Conservation (phyloP, 179 eudicot species). For the Sideroxylon spinosum region DNA sequence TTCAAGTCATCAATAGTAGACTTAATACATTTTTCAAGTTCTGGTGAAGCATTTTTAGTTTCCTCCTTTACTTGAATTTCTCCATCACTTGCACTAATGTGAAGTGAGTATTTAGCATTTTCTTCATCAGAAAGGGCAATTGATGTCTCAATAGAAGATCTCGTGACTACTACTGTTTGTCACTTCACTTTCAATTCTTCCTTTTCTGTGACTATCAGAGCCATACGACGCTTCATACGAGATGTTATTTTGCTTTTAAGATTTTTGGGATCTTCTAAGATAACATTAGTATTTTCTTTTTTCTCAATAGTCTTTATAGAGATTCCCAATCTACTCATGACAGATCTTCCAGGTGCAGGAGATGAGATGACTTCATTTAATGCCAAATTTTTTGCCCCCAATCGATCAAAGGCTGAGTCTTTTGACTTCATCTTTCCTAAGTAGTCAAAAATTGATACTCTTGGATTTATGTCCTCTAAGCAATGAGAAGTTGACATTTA, state of each 20-base stretch:
- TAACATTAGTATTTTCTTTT: neutral
- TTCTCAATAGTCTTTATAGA: no score
- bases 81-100: no score
- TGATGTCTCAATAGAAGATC: neutral
- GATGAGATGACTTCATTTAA: no score
- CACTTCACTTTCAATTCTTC: neutral
- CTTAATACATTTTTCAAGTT: no score
- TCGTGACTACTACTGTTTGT: neutral
- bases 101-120: neutral
- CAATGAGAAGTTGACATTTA: no score
- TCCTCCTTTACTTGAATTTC: no score
- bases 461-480: no score
- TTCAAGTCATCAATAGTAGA: no score
- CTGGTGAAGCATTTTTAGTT: no score
- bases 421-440: no score
- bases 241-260: neutral
- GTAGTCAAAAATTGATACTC: no score
- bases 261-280: neutral
- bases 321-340: neutral
- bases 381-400: neutral
- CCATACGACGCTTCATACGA: neutral
- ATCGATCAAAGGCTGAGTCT: neutral
- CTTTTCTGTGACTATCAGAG: neutral
- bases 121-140: neutral
- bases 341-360: neutral